Evolutionary conservation across 306 rosid species (phyloP).

Genomic region (Castanea mollissima): DNA sequence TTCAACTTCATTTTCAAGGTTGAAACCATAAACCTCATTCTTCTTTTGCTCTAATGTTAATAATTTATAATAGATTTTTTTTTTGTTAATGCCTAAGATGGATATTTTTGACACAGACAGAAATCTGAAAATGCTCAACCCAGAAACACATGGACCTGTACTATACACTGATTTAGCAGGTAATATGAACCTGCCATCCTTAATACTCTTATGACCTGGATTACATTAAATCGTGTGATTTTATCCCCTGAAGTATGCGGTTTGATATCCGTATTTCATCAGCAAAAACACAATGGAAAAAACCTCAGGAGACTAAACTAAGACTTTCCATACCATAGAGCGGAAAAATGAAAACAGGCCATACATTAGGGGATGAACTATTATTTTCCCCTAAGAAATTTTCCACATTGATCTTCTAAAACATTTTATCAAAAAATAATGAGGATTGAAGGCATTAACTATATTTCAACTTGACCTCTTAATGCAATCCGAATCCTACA

Average conservation of each 20-base stretch:
- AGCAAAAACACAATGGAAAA: no score
- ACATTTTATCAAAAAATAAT: background rate
- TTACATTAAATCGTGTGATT: background rate
- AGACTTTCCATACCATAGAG: no score
- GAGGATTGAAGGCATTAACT: background rate
- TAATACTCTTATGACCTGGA: background rate
- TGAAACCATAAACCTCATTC: background rate
- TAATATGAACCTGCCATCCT: background rate
- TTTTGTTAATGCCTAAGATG: background rate
- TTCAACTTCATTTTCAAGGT: slow-evolving; percentile 18
- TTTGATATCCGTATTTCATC: no score
- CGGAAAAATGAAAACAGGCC: no score
- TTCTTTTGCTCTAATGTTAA: background rate
- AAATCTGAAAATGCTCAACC: background rate
- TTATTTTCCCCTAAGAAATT: no score
- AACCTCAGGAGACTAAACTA: no score
- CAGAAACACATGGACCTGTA: background rate
- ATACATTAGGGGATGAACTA: no score
- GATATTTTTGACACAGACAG: background rate
- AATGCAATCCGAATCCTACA: background rate
- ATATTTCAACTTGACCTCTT: background rate
- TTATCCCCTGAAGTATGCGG: background rate
- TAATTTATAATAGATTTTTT: background rate
- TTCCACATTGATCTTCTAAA: background rate
- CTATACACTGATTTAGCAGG: background rate